Evolutionary conservation across 2,329 filamentous ascomycete species (phyloP).

Genomic region (Colletotrichum sp.): DNA sequence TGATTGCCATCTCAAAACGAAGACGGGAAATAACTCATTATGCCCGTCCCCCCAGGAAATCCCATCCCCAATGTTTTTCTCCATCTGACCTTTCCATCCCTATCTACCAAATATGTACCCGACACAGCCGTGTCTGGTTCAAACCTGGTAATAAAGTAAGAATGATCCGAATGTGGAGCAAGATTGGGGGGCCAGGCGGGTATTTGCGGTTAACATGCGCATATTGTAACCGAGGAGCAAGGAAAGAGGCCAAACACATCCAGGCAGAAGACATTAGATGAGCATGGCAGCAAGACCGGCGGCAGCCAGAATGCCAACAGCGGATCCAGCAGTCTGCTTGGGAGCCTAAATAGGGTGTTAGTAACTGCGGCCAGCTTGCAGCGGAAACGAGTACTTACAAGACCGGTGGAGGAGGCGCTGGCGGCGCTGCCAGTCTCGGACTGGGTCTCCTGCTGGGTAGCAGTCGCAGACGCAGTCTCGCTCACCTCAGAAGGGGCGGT

Average conservation of each 20-base stretch:
- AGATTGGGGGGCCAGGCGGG: constrained; percentile 36
- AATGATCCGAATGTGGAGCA: constrained; percentile 19
- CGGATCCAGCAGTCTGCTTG: constrained; percentile 46
- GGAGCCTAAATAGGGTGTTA: constrained; percentile 2
- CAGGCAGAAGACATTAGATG: constrained; percentile 39
- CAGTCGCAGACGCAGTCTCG: constrained; percentile 16
- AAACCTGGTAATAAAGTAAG: constrained; percentile 23
- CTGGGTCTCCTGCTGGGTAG: neutral
- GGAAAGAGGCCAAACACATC: neutral
- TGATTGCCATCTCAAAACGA: constrained; percentile 34
- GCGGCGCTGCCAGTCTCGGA: constrained; percentile 2
- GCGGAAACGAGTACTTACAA: constrained; percentile 26
- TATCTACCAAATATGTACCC: constrained; percentile 11
- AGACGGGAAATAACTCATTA: constrained; percentile 34
- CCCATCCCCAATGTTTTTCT: neutral
- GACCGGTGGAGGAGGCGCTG: constrained; percentile 11
- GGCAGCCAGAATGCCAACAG: constrained; percentile 49
- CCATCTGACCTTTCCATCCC: constrained; percentile 1
- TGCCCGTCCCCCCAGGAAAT: constrained; percentile 29
- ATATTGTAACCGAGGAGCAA: constrained; percentile 23
- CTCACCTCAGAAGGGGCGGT: constrained; percentile 24
- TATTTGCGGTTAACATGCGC: constrained; percentile 49
- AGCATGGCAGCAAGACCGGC: constrained; percentile 54
- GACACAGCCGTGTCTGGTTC: constrained; percentile 1
- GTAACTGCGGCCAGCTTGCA: neutral